Evolutionary conservation across 2,329 filamentous ascomycete species (phyloP), one percentile per base, ranked within the genome.

Genomic region (Juglanconis sp.): DNA sequence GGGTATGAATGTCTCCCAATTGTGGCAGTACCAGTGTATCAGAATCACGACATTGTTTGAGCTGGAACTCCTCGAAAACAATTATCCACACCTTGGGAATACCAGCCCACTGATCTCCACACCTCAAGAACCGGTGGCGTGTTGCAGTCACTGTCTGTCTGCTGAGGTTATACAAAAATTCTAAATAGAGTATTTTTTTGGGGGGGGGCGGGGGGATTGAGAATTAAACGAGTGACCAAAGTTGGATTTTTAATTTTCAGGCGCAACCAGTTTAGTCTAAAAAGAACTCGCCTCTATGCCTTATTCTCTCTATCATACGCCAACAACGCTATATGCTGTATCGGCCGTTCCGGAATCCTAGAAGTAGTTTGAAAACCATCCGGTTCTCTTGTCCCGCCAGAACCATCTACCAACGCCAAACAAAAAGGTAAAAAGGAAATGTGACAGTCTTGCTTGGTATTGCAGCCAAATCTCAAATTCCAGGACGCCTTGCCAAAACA

Each of bases 171-270:
- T 42, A 4, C 4, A 4, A 13, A 42, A 1, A 7, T 42, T 42
- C 10, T 15, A 1, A 42, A 42, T 38, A 4, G 11, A 42, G 38
- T 24, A 1, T 24, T 24, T 24, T 24, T 24, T 24, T 1, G 17
- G 17, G 17, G 17, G 17, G 17, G 17, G 17, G 17, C 17, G 17
- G 17, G 17, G 17, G 10, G n/a, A 10, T 6, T 42, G 38, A 42
- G 4, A 9, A 46, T 44, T 60, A 40, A 52, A 56, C 47, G 53
- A 60, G 57, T 10, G 57, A 60, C 53, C 15, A 11, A n/a, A 60
- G 53, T 52, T 60, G 53, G 53, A 46, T 49, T 56, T 52, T 38
- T 56, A 42, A 53, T 36, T 42, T 38, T 50, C 35, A 56, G 47
- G 36, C 47, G 35, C 55, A 36, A 32, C 46, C 52, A 56, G 34